Conservation (phyloP, 129 eudicot species). For the Cynara cardunculus region DNA sequence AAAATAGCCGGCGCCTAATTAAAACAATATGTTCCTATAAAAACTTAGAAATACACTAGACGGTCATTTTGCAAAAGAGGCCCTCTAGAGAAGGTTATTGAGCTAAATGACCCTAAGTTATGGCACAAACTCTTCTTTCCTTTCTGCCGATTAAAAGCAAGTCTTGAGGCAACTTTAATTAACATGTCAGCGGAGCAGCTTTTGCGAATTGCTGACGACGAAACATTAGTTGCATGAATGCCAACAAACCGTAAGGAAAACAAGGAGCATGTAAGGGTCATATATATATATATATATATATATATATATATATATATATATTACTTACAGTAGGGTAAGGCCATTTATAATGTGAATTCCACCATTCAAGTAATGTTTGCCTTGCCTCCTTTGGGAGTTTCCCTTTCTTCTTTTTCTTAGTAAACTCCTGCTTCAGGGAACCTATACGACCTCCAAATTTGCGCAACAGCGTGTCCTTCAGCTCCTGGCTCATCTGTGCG, state of each 20-base stretch:
- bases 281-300: no score
- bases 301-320: no score
- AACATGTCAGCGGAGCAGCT: not conserved
- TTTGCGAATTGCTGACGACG: not conserved
- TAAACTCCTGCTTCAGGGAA: slow-evolving; percentile 54
- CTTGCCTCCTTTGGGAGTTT: slow-evolving; percentile 91
- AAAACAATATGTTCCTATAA: no score
- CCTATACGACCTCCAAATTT: slow-evolving; percentile 73
- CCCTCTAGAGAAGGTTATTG: no score
- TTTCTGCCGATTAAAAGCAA: not conserved
- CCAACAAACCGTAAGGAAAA: not conserved
- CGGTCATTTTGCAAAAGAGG: no score
- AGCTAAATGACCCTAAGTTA: not conserved
- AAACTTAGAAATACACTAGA: no score
- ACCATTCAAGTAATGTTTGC: slow-evolving; percentile 79
- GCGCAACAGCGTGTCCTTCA: slow-evolving; percentile 63
- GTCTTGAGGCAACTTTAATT: not conserved
- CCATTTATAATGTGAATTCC: slow-evolving; percentile 85
- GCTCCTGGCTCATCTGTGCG: slow-evolving; percentile 51
- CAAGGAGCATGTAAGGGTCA: not conserved
- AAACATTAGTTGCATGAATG: not conserved
- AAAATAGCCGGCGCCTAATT: no score
- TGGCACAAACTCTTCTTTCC: not conserved
- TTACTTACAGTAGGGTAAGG: slow-evolving; percentile 95
- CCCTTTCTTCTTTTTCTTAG: slow-evolving; percentile 85